Evolutionary conservation across 768 basidiomycete species (phyloP), one percentile per base, ranked within the genome.

Genomic region (Phylloporus sp.): DNA sequence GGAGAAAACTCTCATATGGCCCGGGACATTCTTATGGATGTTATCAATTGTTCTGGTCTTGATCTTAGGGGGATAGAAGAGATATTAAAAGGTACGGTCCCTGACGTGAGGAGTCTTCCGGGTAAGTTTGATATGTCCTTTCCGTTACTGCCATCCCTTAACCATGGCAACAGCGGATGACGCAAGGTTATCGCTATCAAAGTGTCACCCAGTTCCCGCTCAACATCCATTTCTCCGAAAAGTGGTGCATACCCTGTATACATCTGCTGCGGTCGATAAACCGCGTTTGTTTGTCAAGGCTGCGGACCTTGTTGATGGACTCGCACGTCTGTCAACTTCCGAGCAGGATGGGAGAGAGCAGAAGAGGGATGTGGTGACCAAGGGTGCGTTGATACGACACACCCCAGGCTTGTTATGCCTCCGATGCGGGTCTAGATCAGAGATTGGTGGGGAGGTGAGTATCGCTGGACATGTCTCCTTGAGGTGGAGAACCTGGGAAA

Each of bases 251-350:
- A 75, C 72, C 38, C 67, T 91, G 24, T 70, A 73, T 4, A 63
- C 70, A 20, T 75, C 82, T 0, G 53, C 73, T 1, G 70, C 80
- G n/a, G 65, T 90, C 34, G 76, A 85, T 68, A 86, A 85, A 59
- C 71, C 86, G 1, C 76, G 74, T 9, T 71, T 91, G 31, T 91
- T 90, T 61, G 78, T 91, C 63, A 88, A 86, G 61, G 77, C 86
- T 2, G 70, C 65, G 10, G 86, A 91, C 55, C 76, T 91, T n/a
- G 71, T 86, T 6, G 85, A 88, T 58, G 84, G 82, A 7, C 66
- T 82, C 20, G 64, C 75, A 11, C 76, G 69, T 31, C 59, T 82
- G 32, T 66, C 70, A 2, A 65, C 73, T 7, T 51, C 73, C 31
- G 74, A 70, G 18, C 63, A 58, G 18, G 56, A 65, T 23, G 71